Evolutionary conservation across 2,329 filamentous ascomycete genomes (phyloP).

Genomic region (Aspergillus sp.): DNA sequence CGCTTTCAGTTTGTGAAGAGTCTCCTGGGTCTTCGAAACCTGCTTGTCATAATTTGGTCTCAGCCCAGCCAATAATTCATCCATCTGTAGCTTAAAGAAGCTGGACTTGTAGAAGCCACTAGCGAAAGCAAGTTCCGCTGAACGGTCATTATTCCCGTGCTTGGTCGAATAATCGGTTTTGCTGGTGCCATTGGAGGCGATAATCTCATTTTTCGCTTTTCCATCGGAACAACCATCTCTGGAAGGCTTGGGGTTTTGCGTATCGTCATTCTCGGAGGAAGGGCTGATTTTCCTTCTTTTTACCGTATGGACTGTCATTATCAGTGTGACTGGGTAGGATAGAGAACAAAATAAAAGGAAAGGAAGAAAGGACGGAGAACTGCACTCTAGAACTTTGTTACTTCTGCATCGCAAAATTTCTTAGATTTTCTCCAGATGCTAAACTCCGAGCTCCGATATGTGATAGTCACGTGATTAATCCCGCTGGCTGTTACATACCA

Average conservation of each 20-base stretch:
- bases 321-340: background rate
- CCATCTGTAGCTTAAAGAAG: slow-evolving; percentile 63
- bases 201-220: slow-evolving; percentile 15
- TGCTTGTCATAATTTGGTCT: slow-evolving; percentile 56
- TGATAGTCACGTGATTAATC: no score
- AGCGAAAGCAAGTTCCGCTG: slow-evolving; percentile 31
- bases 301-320: slow-evolving; percentile 30
- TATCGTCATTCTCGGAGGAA: slow-evolving; percentile 14
- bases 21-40: slow-evolving; percentile 48
- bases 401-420: background rate
- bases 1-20: slow-evolving; percentile 51
- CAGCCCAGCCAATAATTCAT: slow-evolving; percentile 57
- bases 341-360: background rate
- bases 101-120: slow-evolving; percentile 60
- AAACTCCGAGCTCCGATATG: slow-evolving; percentile 8
- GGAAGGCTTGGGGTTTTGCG: slow-evolving; percentile 12
- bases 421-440: slow-evolving; percentile 1
- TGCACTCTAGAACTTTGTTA: background rate
- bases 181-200: slow-evolving; percentile 6
- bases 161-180: slow-evolving; percentile 14
- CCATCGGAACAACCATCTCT: no score
- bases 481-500: no score
- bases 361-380: background rate
- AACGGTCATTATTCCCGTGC: slow-evolving; percentile 19
- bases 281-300: slow-evolving; percentile 47